Conservation (phyloP, 2,329 filamentous ascomycete genomes). For the Raffaelea ambrosiae region DNA sequence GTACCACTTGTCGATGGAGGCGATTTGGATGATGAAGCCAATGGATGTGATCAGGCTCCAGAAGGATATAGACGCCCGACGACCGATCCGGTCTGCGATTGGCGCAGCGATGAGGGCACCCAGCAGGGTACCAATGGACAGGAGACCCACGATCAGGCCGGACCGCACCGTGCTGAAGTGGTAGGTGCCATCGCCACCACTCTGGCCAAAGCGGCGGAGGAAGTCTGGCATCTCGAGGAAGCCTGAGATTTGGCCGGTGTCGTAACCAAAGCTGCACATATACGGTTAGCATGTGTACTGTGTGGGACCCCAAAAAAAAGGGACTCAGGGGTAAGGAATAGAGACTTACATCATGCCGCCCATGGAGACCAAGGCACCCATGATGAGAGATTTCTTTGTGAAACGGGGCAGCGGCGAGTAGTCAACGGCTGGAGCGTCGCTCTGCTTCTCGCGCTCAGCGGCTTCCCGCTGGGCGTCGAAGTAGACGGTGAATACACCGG, state of each 20-base stretch:
- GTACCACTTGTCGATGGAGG: constrained; percentile 49
- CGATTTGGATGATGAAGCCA: constrained; percentile 59
- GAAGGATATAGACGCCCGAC: constrained; percentile 45
- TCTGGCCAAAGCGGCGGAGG: constrained; percentile 44
- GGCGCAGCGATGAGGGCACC: constrained; percentile 45
- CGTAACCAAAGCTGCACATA: constrained; percentile 42
- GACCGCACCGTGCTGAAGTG: constrained; percentile 32
- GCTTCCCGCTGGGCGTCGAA: neutral
- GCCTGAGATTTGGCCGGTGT: constrained; percentile 51
- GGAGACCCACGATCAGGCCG: constrained; percentile 46
- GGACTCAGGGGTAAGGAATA: neutral
- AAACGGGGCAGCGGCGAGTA: constrained; percentile 11
- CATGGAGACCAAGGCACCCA: constrained; percentile 13
- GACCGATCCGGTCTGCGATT: constrained; percentile 49
- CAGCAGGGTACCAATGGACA: constrained; percentile 46
- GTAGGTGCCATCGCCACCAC: constrained; percentile 25
- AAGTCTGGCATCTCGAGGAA: constrained; percentile 42
- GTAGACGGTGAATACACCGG: neutral
- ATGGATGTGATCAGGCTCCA: constrained; percentile 50
- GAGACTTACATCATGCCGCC: constrained; percentile 9
- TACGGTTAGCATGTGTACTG: neutral
- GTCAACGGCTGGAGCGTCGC: constrained; percentile 1
- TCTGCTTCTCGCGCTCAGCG: neutral
- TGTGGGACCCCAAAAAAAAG: neutral
- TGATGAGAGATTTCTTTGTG: constrained; percentile 5